A percentile compares a stretch with the other conserved stretches of the same genome.
These are phyloP conservation scores for Botryotinia narcissicola DNA, from an alignment of 2,329 filamentous ascomycete species.

Conservation along the genomic window DNA sequence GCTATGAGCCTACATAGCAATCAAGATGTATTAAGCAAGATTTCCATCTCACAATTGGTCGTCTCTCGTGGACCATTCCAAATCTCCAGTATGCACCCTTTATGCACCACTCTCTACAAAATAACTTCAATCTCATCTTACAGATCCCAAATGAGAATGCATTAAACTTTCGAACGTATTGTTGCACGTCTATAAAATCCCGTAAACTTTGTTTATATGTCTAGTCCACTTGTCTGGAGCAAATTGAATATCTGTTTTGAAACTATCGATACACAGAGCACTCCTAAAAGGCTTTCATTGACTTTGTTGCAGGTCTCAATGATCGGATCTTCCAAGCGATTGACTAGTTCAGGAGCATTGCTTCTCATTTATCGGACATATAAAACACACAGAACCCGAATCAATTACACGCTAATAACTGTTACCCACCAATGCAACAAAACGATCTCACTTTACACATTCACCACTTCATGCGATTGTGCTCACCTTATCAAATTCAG, in stretches of 20 bases:
- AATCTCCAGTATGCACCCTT: background rate
- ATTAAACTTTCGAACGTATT: background rate
- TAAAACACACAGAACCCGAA: background rate
- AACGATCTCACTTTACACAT: background rate
- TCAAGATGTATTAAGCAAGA: background rate
- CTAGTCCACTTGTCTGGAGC: accelerated
- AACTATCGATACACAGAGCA: background rate
- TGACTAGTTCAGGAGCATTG: background rate
- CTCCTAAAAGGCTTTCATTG: background rate
- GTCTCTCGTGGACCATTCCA: background rate
- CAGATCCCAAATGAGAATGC: background rate
- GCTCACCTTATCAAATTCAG: accelerated
- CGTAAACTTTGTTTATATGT: background rate
- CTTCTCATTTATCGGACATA: background rate
- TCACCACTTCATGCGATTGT: background rate
- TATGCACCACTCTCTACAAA: background rate
- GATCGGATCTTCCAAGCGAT: accelerated
- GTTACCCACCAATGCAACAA: background rate
- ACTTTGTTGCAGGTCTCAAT: background rate
- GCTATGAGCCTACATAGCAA: background rate
- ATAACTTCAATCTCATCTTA: background rate
- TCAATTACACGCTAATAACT: background rate
- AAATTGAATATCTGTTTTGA: background rate
- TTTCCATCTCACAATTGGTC: background rate
- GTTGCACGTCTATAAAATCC: background rate